Evolutionary conservation across 2,329 filamentous ascomycete species (phyloP).

Genomic region (Cryphonectria carpinicola): DNA sequence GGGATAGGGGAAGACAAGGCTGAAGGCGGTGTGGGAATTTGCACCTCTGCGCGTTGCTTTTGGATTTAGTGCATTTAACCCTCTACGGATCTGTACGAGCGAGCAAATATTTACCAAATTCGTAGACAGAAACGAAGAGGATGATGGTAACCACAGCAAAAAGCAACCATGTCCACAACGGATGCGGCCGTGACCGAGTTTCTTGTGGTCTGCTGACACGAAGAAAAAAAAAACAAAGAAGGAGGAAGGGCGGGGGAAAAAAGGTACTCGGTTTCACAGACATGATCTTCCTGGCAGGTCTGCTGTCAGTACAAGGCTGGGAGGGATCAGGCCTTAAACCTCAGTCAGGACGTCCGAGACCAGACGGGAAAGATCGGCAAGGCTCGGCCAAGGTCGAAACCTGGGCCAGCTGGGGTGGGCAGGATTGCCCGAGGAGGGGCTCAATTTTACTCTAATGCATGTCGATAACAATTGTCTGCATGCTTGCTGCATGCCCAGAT

Average conservation of each 20-base stretch:
- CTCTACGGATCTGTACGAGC: background rate
- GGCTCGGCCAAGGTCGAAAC: background rate
- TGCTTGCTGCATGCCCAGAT: background rate
- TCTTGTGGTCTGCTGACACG: background rate
- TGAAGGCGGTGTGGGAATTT: constrained; percentile 4
- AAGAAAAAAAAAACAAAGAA: background rate
- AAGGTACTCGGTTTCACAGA: background rate
- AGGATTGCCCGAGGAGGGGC: background rate
- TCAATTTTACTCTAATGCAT: background rate
- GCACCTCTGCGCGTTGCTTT: background rate
- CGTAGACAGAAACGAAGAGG: background rate
- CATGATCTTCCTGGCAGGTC: too few relatives aligned
- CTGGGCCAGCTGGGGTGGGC: background rate
- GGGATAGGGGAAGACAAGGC: background rate
- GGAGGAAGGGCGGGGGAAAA: background rate
- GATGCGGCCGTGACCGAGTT: background rate
- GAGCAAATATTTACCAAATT: background rate
- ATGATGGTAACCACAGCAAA: background rate
- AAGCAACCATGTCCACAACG: background rate
- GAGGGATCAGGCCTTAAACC: background rate
- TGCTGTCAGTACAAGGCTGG: background rate
- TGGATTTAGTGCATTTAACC: background rate
- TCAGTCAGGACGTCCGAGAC: background rate
- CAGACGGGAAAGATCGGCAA: background rate
- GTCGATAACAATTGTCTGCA: background rate